These are phyloP conservation scores for Dalechampia spathulata DNA, from an alignment of 441 rosid genomes.

Conservation along the genomic window DNA sequence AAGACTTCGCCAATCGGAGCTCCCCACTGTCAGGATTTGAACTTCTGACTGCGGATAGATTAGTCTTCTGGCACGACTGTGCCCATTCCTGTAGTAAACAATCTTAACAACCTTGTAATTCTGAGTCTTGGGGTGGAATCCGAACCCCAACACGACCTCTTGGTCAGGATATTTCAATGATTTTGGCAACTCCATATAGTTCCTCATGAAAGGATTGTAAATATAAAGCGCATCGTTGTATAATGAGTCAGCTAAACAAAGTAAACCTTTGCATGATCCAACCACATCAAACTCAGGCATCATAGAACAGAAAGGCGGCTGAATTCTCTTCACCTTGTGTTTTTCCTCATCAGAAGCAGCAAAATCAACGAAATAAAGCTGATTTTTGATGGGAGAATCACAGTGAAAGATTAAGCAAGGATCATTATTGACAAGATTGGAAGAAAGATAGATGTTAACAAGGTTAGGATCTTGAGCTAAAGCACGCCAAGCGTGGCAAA, in stretches of 20 bases:
- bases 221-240: slow-evolving; percentile 54
- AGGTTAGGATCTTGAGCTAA: slow-evolving; percentile 41
- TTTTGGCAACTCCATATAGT: slow-evolving; percentile 44
- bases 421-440: slow-evolving; percentile 11
- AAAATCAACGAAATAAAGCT: slow-evolving; percentile 58
- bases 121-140: slow-evolving; percentile 43
- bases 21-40: slow-evolving; percentile 16
- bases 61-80: slow-evolving; percentile 14
- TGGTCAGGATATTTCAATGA: slow-evolving; percentile 52
- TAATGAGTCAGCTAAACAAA: slow-evolving; percentile 60
- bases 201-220: slow-evolving; percentile 71
- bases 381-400: slow-evolving; percentile 63
- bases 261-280: slow-evolving; percentile 69
- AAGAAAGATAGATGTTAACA: slow-evolving; percentile 21
- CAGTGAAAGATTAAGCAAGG: slow-evolving; percentile 80
- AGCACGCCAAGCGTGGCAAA: slow-evolving; percentile 58
- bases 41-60: slow-evolving; percentile 35
- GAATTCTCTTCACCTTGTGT: slow-evolving; percentile 40
- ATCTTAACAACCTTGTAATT: slow-evolving; percentile 67
- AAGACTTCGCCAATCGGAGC: slow-evolving; percentile 14
- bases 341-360: slow-evolving; percentile 15
- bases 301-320: slow-evolving; percentile 35
- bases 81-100: slow-evolving; percentile 53
- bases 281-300: slow-evolving; percentile 76
- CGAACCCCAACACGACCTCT: slow-evolving; percentile 73